Percentiles rank a stretch among this genome's conserved stretches.
These are phyloP conservation scores for Fusarium devonianum DNA, from an alignment of 2,329 filamentous ascomycete species.

Conservation along the genomic window DNA sequence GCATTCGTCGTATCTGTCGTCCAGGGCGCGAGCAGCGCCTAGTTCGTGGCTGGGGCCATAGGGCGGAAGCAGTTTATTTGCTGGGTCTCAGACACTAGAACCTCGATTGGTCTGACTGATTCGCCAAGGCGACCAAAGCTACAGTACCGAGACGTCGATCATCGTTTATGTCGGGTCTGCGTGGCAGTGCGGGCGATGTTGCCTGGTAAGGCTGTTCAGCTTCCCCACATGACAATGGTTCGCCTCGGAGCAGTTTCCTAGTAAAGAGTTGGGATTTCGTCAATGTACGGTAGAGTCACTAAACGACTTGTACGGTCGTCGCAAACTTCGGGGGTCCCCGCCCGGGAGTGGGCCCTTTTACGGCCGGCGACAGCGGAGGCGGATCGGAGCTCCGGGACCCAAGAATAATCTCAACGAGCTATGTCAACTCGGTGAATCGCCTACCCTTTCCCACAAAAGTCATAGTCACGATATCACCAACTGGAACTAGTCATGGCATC, in stretches of 20 bases:
- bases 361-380: too few species aligned
- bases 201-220: constrained; percentile 8
- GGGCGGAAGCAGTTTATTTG: constrained; percentile 1
- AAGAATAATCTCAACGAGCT: too few species aligned
- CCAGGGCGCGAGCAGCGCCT: constrained; percentile 1
- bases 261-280: constrained; percentile 5
- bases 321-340: neutral
- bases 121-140: neutral
- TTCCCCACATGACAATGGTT: constrained; percentile 8
- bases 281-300: too few species aligned
- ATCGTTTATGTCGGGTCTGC: neutral
- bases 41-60: constrained; percentile 1
- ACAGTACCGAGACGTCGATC: neutral
- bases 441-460: too few species aligned
- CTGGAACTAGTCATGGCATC: too few species aligned
- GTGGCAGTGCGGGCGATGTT: constrained; percentile 16
- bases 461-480: too few species aligned
- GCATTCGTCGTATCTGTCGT: constrained; percentile 35
- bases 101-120: neutral
- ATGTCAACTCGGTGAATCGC: too few species aligned
- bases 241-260: neutral
- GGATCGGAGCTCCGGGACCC: too few species aligned
- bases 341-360: constrained; percentile 10
- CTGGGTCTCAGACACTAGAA: constrained; percentile 1
- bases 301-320: neutral